Conservation (phyloP, 495 filamentous ascomycete genomes). For the Aspergillus sparsus region DNA sequence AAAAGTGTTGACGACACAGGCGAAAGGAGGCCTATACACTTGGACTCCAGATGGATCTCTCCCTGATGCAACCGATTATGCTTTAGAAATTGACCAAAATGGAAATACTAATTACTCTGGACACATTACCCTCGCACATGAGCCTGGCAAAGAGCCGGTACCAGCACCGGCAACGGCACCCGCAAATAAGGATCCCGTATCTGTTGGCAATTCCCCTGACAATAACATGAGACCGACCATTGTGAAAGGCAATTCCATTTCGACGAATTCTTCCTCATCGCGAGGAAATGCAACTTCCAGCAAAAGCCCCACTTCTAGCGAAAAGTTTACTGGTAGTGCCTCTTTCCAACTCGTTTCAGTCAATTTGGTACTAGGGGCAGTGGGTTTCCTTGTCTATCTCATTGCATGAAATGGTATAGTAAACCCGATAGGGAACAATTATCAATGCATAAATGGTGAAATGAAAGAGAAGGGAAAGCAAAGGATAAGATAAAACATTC, state of each 20-base stretch:
- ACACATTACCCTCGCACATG: conserved; percentile 28
- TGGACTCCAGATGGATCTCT: conserved; percentile 43
- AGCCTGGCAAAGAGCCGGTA: conserved; percentile 12
- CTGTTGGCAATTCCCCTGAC: conserved; percentile 20
- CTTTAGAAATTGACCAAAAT: conserved; percentile 48
- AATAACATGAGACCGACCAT: conserved; percentile 21
- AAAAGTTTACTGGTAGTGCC: conserved; percentile 17
- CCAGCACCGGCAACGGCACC: neutral
- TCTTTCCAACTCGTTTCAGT: conserved; percentile 17
- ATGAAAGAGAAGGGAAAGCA: neutral
- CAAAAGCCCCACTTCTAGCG: conserved; percentile 20
- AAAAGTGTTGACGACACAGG: conserved; percentile 39
- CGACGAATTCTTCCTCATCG: conserved; percentile 8
- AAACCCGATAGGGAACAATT: neutral
- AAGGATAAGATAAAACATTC: neutral
- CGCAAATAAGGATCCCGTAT: conserved; percentile 2
- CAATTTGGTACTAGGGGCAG: conserved; percentile 17
- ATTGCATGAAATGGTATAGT: conserved; percentile 3
- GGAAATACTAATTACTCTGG: conserved; percentile 50
- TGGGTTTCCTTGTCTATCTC: conserved; percentile 19
- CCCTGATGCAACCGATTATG: conserved; percentile 44
- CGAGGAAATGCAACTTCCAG: conserved; percentile 16
- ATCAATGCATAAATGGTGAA: neutral
- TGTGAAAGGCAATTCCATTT: conserved; percentile 18
- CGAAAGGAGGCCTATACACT: conserved; percentile 39